phyloP scores from a whole-genome alignment of 176 grass and related monocot species.

The Zea mays region DNA sequence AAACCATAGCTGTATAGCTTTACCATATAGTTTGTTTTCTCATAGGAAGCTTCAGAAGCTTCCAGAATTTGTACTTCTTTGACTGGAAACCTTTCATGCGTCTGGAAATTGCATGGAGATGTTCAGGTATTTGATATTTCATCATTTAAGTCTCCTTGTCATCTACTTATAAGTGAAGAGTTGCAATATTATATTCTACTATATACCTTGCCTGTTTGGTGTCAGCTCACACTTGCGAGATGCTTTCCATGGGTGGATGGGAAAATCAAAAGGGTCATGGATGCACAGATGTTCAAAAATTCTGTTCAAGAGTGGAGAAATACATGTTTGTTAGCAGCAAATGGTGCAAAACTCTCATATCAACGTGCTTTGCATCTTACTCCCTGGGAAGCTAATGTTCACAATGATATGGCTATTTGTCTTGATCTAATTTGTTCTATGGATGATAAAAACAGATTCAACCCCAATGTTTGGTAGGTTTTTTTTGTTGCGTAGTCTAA shows the following conservation, averaged over 20 bases:
- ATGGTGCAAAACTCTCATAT: constrained; percentile 75
- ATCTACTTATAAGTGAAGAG: constrained; percentile 27
- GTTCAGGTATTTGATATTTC: constrained; percentile 49
- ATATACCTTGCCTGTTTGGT: constrained; percentile 19
- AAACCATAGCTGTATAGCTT: not conserved
- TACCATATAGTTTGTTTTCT: constrained; percentile 28
- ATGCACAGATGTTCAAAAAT: constrained; percentile 56
- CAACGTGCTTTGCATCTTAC: constrained; percentile 65
- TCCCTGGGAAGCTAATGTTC: constrained; percentile 95
- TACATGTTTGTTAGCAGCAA: constrained; percentile 57
- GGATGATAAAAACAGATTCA: constrained; percentile 34
- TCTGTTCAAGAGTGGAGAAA: constrained; percentile 71
- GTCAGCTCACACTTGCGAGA: constrained; percentile 72
- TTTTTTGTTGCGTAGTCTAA: constrained; percentile 24
- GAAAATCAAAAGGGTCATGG: constrained; percentile 36
- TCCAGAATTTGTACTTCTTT: constrained; percentile 65
- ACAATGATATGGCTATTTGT: constrained; percentile 74
- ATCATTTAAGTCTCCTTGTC: constrained; percentile 31
- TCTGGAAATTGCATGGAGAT: constrained; percentile 93
- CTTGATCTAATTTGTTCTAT: constrained; percentile 71
- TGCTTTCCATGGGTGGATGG: constrained; percentile 78
- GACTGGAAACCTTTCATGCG: constrained; percentile 71
- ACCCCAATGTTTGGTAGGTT: constrained; percentile 64
- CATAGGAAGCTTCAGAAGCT: constrained; percentile 81
- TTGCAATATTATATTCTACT: constrained; percentile 9